Evolutionary conservation across 129 eudicot genomes (phyloP), one percentile per base, ranked within the genome.

Genomic region (Mikania micrantha): DNA sequence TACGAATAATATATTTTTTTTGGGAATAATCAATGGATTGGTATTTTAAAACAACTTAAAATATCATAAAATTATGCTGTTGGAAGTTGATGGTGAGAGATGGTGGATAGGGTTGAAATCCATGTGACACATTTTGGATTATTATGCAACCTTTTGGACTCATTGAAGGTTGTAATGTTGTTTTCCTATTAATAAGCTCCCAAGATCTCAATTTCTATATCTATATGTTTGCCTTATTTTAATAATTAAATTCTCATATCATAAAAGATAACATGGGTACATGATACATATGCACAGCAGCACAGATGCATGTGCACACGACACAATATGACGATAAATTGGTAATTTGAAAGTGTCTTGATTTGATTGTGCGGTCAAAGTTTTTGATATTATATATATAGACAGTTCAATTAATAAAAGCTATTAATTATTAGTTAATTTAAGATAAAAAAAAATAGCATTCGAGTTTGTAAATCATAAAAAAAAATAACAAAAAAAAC

Each of bases 101-200:
- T 68, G 64, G 40, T 45, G 41, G 58, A 72, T 47, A 28, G 16
- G 70, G 78, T 66, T 72, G 38, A 42, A 47, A 59, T 27, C 73
- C 82, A 78, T 73, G 78, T 78, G 82, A 78, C 70, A 39, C 59
- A 36, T 60, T 57, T 78, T 72, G 82, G 75, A 66, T 78, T 59
- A 53, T 61, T 78, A 72, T 77, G 78, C 64, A 65, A 66, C 68
- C 67, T 41, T 65, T 73, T 63, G 63, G 73, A 59, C 64, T 58
- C 38, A 72, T 72, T 22, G 7, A 62, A 61, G 19, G 53, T 64
- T 72, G 68, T 53, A 35, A 63, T 71, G 67, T 70, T 77, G 40
- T 71, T 54, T 77, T 77, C 58, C 74, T 54, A 59, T 34, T 36
- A 77, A 72, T 65, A 71, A 75, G 81, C 72, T 36, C 29, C 72